phyloP scores from a whole-genome alignment of 495 filamentous ascomycete genomes.

The Aspergillus haitiensis region DNA sequence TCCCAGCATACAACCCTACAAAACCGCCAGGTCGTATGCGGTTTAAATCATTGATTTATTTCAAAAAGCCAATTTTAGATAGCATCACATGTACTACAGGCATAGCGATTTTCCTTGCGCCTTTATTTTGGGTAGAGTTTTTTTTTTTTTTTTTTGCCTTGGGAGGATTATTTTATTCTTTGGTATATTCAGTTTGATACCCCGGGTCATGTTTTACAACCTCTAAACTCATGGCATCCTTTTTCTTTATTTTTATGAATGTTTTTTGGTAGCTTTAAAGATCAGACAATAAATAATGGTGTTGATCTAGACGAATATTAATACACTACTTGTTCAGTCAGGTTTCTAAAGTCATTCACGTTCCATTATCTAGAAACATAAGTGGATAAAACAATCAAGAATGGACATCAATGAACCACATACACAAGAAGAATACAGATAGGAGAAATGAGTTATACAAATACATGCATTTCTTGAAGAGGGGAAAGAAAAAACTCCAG shows the following conservation, averaged over 20 bases:
- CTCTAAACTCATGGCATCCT: too few species aligned
- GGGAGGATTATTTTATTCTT: too few species aligned
- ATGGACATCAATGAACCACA: conserved; percentile 26
- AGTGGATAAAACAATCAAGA: conserved; percentile 28
- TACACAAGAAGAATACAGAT: conserved; percentile 26
- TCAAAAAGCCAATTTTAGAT: neutral
- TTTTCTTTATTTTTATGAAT: too few species aligned
- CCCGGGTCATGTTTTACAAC: too few species aligned
- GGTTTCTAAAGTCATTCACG: conserved; percentile 23
- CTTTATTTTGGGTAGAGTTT: too few species aligned
- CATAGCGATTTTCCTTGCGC: too few species aligned
- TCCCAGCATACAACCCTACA: neutral
- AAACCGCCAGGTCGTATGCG: neutral
- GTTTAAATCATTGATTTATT: neutral
- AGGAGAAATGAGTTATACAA: conserved; percentile 43
- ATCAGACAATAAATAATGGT: neutral
- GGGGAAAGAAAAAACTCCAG: conserved; percentile 31
- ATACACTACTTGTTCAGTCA: neutral
- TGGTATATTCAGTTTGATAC: too few species aligned
- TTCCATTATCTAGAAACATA: conserved; percentile 40
- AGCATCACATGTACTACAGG: too few species aligned
- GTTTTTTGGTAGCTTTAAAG: too few species aligned
- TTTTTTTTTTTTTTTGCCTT: too few species aligned
- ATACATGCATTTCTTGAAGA: conserved; percentile 42
- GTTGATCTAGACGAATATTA: neutral